Conservation (phyloP, 1,284 basidiomycete species). For the Psilocybe mexicana region DNA sequence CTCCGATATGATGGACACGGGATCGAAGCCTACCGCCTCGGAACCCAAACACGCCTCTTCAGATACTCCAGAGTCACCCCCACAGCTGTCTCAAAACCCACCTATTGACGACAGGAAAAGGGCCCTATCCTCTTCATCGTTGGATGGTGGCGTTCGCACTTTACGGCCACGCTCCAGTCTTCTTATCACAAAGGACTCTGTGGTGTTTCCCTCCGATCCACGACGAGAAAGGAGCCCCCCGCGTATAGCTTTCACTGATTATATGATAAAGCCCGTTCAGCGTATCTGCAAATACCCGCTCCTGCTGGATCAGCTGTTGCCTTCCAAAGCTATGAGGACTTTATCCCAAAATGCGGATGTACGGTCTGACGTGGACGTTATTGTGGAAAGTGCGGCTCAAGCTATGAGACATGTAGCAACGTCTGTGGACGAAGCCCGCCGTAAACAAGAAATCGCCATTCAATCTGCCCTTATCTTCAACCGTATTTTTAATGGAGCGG, state of each 20-base stretch:
- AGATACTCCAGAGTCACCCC: slow-evolving; percentile 11
- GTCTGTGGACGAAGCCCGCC: slow-evolving; percentile 64
- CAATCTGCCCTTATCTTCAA: slow-evolving; percentile 72
- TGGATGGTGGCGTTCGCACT: slow-evolving; percentile 39
- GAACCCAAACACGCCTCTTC: slow-evolving; percentile 25
- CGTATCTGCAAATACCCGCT: slow-evolving; percentile 91
- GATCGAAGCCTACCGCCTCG: slow-evolving; percentile 16
- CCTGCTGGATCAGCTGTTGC: slow-evolving; percentile 74
- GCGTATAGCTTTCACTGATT: slow-evolving; percentile 72
- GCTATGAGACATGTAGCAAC: slow-evolving; percentile 63
- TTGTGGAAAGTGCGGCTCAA: slow-evolving; percentile 54
- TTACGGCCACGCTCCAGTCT: slow-evolving; percentile 36
- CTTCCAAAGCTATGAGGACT: slow-evolving; percentile 32
- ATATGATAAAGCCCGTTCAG: slow-evolving; percentile 89
- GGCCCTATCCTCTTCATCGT: slow-evolving; percentile 39
- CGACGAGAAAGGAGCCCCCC: slow-evolving; percentile 34
- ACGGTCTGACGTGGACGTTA: slow-evolving; percentile 39
- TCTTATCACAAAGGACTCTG: slow-evolving; percentile 24
- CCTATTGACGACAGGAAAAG: slow-evolving; percentile 36
- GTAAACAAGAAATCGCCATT: slow-evolving; percentile 63
- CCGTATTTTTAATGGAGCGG: slow-evolving; percentile 51
- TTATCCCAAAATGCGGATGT: slow-evolving; percentile 21
- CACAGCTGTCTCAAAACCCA: slow-evolving; percentile 10
- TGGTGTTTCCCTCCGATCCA: slow-evolving; percentile 23
- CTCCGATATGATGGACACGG: slow-evolving; percentile 35